These are phyloP conservation scores for Candida pseudoglaebosa DNA, from an alignment of 805 yeast genomes.

Conservation along the genomic window DNA sequence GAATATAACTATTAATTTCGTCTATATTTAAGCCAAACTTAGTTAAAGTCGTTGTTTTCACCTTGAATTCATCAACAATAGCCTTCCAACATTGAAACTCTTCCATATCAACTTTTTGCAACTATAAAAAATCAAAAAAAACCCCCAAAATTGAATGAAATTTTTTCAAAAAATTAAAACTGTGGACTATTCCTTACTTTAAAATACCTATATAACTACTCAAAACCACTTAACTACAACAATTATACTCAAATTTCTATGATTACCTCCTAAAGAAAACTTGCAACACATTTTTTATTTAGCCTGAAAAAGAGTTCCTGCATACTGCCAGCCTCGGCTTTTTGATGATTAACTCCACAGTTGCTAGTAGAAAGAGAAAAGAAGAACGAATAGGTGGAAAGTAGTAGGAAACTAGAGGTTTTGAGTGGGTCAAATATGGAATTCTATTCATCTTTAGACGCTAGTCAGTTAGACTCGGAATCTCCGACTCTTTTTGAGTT, in stretches of 20 bases:
- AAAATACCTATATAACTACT: no score
- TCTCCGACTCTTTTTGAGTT: slow-evolving; percentile 89
- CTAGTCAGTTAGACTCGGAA: slow-evolving; percentile 67
- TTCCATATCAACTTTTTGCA: neutral
- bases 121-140: neutral
- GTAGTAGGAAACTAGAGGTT: no score
- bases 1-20: slow-evolving; percentile 5
- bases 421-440: slow-evolving; percentile 65
- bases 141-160: no score
- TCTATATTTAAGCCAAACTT: slow-evolving; percentile 8
- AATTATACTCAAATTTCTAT: no score
- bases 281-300: neutral
- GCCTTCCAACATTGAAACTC: slow-evolving; percentile 5
- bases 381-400: neutral
- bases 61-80: slow-evolving; percentile 2
- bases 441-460: slow-evolving; percentile 74
- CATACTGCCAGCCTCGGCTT: neutral
- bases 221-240: no score
- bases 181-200: no score
- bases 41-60: slow-evolving; percentile 6
- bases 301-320: neutral
- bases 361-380: no score
- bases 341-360: neutral
- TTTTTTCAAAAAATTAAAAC: no score
- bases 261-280: neutral